phyloP scores from a whole-genome alignment of 208 protist species.

The Vickermania ingenoplastis region DNA sequence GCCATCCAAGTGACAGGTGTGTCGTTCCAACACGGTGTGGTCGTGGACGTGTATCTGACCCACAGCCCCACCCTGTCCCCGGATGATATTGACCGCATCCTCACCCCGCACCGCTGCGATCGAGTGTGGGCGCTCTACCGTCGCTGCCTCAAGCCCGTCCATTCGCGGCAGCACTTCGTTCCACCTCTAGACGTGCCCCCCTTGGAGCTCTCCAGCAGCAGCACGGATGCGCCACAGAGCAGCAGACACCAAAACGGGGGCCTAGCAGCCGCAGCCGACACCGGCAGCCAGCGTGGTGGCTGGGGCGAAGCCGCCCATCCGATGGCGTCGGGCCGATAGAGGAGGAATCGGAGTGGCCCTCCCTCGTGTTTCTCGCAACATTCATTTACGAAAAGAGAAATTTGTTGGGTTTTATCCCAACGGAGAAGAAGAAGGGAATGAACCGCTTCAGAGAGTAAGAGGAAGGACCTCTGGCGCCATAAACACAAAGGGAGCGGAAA shows the following conservation, averaged over 20 bases:
- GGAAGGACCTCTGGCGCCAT: too few relatives aligned
- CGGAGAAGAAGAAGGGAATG: too few relatives aligned
- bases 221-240: not conserved
- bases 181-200: not conserved
- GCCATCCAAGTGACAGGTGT: conserved; percentile 4
- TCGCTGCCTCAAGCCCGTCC: not conserved
- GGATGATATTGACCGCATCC: conserved; percentile 7
- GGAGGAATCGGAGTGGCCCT: too few relatives aligned
- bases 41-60: conserved; percentile 12
- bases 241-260: too few relatives aligned
- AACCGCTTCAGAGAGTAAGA: too few relatives aligned
- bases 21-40: not conserved
- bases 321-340: too few relatives aligned
- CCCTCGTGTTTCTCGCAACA: too few relatives aligned
- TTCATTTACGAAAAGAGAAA: too few relatives aligned
- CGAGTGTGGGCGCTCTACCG: conserved; percentile 12
- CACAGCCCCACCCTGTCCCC: not conserved
- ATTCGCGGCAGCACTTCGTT: not conserved
- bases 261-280: too few relatives aligned
- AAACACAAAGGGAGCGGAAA: too few relatives aligned
- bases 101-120: not conserved
- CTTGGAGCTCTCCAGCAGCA: not conserved
- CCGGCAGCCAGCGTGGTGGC: not conserved
- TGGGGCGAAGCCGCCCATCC: too few relatives aligned
- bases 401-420: too few relatives aligned